Base-by-base conservation (phyloP, 2,329 filamentous ascomycete genomes). In the Celoporthe dispersa region DNA sequence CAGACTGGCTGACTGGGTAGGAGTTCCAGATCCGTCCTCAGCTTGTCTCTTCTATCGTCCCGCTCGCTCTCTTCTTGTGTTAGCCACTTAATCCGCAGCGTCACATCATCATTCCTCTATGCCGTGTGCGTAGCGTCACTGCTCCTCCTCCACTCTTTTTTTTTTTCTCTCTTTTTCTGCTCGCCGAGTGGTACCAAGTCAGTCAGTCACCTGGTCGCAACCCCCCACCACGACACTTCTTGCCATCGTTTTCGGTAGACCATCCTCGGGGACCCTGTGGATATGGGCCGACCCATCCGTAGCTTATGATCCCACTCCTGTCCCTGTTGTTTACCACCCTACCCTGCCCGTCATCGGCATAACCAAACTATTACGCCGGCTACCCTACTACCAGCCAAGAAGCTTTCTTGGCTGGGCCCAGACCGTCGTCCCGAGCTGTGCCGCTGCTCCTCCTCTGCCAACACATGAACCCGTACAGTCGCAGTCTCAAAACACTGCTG, bases 51-150 rank as follows among this genome's bases (percentile, higher is more conserved):
- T 31, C 35, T 63, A 25, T 31, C 35, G 19, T 63, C 60, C 39
- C 60, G 35, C 60, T 37, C 35, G n/a, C n/a, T n/a, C n/a, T n/a
- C n/a, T n/a, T 44, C 37, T 44, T 61, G 31, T 60, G 25, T 44
- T 44, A 35, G 62, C 41, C 62, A 64, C 41, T 22, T 48, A 12
- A n/a, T 25, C n/a, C 25, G n/a, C 37, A 35, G 22, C 39, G 39
- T 31, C 61, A 19, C 25, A 44, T 44, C 61, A 51, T 64, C 62
- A 64, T 64, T 64, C 37, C 16, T 63, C 25, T 44, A 48, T 48
- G 39, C 39, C 37, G n/a, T n/a, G 33, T 60, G 57, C 33, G 57
- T 60, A 64, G 44, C 33, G n/a, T 28, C 31, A 39, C 33, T 44
- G 48, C 28, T 25, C 44, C 25, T n/a, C 53, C 31, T 60, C 33